Evolutionary conservation across 2,329 filamentous ascomycete genomes (phyloP), one percentile per base, ranked within the genome.

Genomic region (Trichophyton verrucosum): DNA sequence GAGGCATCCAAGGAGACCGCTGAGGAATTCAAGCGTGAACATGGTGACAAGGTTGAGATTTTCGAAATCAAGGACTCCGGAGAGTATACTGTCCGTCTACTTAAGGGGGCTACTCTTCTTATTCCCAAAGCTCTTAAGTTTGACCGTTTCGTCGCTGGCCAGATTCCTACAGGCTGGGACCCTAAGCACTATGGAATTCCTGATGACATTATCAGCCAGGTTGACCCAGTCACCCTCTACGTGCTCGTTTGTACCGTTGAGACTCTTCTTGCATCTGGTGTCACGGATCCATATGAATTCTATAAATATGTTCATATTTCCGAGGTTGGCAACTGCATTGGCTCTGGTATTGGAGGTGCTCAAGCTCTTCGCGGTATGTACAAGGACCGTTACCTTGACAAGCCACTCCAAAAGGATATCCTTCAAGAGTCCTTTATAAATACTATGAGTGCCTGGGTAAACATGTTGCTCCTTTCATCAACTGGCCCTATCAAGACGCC

Each of bases 391-490:
- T 97, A 87, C 84, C 82, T 97, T 64, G 94, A 99, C 78, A 94
- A 91, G 79, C 94, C 92, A 61, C 84, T 99, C 57, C 95, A 99
- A 77, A 99, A 97, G 78, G 94, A 99, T 72, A 96, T 99, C 72
- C 83, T 99, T 13, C 95, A 99, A 73, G 94, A 99, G 77, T 97
- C 94, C 11, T 99, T 99, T 81, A 97, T 99, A 83, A 99, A 99
- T 82, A 99, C 94, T 61, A 99, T 99, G 92, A 87, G 89, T 68
- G 94, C 94, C 15, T 99, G 94, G 94, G 91, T 99, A 61, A 99
- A 99, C 81, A 99, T 99, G 94, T 80, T 99, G 77, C 81, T 99
- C 65, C 80, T 99, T 65, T 99, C 94, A 3, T 97, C 94, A 3
- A 97, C 94, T 59, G 94, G 94, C 67, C 90, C 94, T 47, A 97